phyloP scores from a whole-genome alignment of 108 stramenopile genomes.

The Mediolabrus comicus region DNA sequence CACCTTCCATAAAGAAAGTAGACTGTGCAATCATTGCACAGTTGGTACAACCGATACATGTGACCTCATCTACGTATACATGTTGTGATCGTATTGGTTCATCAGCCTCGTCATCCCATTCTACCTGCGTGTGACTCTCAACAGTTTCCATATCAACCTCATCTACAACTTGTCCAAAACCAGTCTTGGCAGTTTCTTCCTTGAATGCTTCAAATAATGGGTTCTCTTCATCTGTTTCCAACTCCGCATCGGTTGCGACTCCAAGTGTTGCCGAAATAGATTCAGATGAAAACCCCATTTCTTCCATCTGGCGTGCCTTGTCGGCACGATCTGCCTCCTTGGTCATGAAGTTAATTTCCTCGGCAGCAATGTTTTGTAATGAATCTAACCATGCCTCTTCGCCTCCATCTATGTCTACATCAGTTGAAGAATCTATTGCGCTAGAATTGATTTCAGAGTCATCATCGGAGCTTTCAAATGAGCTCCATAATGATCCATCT shows the following conservation, averaged over 20 bases:
- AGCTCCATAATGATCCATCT: slow-evolving; percentile 71
- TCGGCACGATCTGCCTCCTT: slow-evolving; percentile 78
- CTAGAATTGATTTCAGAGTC: slow-evolving; percentile 25
- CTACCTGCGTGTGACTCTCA: slow-evolving; percentile 72
- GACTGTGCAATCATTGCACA: slow-evolving; percentile 87
- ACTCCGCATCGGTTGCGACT: slow-evolving; percentile 58
- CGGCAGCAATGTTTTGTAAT: slow-evolving; percentile 61
- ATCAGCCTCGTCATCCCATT: slow-evolving; percentile 65
- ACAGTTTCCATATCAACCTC: slow-evolving; percentile 62
- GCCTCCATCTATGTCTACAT: slow-evolving; percentile 36
- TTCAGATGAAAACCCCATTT: slow-evolving; percentile 70
- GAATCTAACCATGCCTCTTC: slow-evolving; percentile 78
- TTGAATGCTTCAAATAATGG: slow-evolving; percentile 58
- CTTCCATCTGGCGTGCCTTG: slow-evolving; percentile 82
- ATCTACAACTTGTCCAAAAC: slow-evolving; percentile 45
- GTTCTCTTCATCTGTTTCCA: slow-evolving; percentile 60
- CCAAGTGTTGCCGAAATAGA: slow-evolving; percentile 66
- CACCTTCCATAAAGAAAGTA: slow-evolving; percentile 92
- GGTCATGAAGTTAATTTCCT: slow-evolving; percentile 74
- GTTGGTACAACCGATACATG: slow-evolving; percentile 91
- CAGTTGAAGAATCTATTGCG: not conserved
- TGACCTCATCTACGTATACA: slow-evolving; percentile 93
- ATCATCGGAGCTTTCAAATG: slow-evolving; percentile 54
- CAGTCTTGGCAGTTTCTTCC: slow-evolving; percentile 47
- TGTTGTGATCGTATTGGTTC: slow-evolving; percentile 76